Evolutionary conservation across 1,139 yeast species (phyloP), one percentile per base, ranked within the genome.

Genomic region (Suhomyces taliae): DNA sequence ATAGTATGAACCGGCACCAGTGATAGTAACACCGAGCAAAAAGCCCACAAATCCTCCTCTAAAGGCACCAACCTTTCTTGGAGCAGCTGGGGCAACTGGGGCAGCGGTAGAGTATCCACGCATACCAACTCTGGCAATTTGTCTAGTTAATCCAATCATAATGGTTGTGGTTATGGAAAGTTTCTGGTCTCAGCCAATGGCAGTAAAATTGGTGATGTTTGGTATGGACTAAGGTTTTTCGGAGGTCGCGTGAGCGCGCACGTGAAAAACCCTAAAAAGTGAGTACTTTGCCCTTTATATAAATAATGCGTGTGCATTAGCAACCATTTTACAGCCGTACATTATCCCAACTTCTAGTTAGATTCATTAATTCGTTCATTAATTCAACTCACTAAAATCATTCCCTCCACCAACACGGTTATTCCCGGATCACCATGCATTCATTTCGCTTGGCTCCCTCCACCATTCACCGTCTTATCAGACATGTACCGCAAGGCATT

Each of bases 1-100:
- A 66, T 82, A 85, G 71, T 88, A 89, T 10, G 93, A 83, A 8
- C 81, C 88, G 46, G 79, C 80, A 2, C 95, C 93, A 27, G 96
- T 85, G 52, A 76, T 66, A 26, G 89, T 75, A 39, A 86, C 87
- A 40, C 96, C 96, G 36, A 85, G 73, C 50, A 89, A 75, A 66
- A 89, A 89, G 2, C 96, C 96, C 46, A 85, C 67, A 44, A 85
- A 67, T 4, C 87, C 87, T 11, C 89, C 90, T 62, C 84, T 81
- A 58, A 85, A 72, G 34, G 84, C 81, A 9, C 87, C 86, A 12
- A 80, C 73, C 55, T 67, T 74, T 54, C 69, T 74, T 35, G 56
- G 74, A 8, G 47, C 54, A n/a, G 59, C 62, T 9, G 67, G 48
- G 2, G 57, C 53, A n/a, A 58, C 57, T 6, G 65, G 45, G 2